These are phyloP conservation scores for Gynochthodes officinalis DNA, from an alignment of 257 asterid genomes.

Conservation along the genomic window DNA sequence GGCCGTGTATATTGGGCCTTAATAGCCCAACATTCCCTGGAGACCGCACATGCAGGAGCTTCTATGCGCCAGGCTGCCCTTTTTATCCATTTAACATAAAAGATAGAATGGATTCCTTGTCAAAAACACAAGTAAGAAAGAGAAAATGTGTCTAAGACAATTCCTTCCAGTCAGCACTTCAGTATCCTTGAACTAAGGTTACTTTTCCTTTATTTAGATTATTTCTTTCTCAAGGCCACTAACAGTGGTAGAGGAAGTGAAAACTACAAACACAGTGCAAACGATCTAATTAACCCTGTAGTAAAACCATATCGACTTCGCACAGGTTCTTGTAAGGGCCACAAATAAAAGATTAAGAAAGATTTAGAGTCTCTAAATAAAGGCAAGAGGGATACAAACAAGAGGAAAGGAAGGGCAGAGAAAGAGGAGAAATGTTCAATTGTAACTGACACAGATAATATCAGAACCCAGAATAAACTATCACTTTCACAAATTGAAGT, in stretches of 20 bases:
- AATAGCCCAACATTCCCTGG: too few species aligned
- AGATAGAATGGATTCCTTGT: not conserved
- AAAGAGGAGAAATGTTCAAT: not conserved
- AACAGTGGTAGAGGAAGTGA: not conserved
- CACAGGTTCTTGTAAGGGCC: not conserved
- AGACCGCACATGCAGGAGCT: too few species aligned
- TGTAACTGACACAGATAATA: not conserved
- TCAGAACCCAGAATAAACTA: not conserved
- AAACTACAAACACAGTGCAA: not conserved
- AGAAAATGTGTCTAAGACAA: too few species aligned
- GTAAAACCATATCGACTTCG: not conserved
- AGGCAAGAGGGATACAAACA: not conserved
- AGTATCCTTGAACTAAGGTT: not conserved
- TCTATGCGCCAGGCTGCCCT: too few species aligned
- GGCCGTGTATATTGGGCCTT: too few species aligned
- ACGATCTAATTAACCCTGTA: not conserved
- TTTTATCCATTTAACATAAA: not conserved
- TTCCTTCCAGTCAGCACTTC: not conserved
- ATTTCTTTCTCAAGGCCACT: not conserved
- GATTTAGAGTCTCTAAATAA: not conserved
- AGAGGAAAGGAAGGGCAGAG: not conserved
- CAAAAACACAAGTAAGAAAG: too few species aligned
- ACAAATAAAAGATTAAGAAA: not conserved
- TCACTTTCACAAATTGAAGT: not conserved
- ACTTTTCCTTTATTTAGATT: not conserved